Percentiles rank a stretch among this genome's conserved stretches.
phyloP scores from a whole-genome alignment of 257 asterid genomes.

The Lycium ferocissimum region DNA sequence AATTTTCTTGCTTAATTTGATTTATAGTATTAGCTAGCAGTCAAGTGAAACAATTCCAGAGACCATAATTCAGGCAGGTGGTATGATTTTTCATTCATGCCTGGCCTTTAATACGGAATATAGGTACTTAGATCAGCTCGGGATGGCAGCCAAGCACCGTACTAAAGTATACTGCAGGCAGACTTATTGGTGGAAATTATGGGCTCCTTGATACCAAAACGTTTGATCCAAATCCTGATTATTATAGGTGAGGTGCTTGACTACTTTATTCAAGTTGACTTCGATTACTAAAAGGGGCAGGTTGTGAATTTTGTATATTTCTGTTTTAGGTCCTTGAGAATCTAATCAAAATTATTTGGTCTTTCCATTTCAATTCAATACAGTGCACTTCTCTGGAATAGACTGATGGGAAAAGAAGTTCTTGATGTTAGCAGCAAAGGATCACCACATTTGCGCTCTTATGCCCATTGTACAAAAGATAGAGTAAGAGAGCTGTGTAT shows the following conservation, averaged over 20 bases:
- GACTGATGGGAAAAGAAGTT: conserved; percentile 89
- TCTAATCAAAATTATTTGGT: not conserved
- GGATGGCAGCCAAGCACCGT: conserved; percentile 83
- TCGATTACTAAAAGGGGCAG: not conserved
- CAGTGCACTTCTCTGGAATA: conserved; percentile 97
- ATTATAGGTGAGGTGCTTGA: conserved; percentile 66
- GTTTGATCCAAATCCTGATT: conserved; percentile 85
- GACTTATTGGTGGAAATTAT: conserved; percentile 89
- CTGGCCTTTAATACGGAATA: too few species aligned
- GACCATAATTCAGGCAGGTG: not conserved
- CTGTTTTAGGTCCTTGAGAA: too few species aligned
- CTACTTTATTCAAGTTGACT: not conserved
- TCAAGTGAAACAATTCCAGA: not conserved
- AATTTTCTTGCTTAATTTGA: conserved; percentile 2
- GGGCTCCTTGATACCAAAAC: conserved; percentile 79
- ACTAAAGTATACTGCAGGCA: conserved; percentile 93
- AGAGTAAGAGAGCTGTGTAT: conserved; percentile 49
- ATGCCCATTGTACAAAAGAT: conserved; percentile 87
- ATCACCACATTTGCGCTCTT: conserved; percentile 69
- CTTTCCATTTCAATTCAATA: conserved; percentile 28
- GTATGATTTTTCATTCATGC: not conserved
- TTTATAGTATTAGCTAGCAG: not conserved
- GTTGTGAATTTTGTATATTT: not conserved
- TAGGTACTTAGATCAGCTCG: conserved; percentile 98
- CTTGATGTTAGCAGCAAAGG: conserved; percentile 55